Evolutionary conservation across 352 stramenopile species (phyloP), one percentile per base, ranked within the genome.

Genomic region (Thraustochytrium sp.): DNA sequence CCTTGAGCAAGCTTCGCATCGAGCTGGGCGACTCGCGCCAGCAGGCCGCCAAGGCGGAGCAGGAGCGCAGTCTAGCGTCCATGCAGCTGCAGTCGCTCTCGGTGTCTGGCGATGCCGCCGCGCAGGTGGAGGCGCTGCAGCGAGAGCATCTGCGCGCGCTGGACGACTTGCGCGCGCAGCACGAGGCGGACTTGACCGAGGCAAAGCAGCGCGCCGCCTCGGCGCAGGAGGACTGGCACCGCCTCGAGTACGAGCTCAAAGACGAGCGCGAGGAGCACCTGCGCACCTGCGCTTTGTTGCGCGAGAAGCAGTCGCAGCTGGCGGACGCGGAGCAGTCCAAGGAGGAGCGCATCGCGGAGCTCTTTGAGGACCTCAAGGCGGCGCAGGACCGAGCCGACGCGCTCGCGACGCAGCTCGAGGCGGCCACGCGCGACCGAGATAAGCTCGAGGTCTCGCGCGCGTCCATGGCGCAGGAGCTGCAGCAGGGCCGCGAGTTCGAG

Each of bases 241-340:
- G 68, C 34, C 76, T 80, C 51, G 68, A 80, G 46, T 80, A 80
- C 51, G 68, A 80, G 42, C 68, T 80, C 46, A 80, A 80, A 26
- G 48, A 46, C 44, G 68, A 80, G 51, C 68, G 68, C 48, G 68
- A 80, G 53, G 68, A 80, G 46, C 68, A 80, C 26, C 53, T 80
- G 48, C 68, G 68, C 16, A 80, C 68, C 11, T 80, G 68, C 38
- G 68, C 68, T 3, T 26, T 80, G 5, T 26, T 80, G n/a, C 46
- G 68, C 23, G 68, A 80, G 26, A 80, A 80, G 68, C 68, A 80
- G 26, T 9, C 31, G 31, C 68, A 80, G 68, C 68, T 80, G 8
- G 53, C 48, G 9, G 68, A 80, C 23, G 34, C 9, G 0, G 68
- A 80, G 42, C 68, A 51, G 51, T 29, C 68, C 9, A 46, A 80